A percentile compares a stretch with the other conserved stretches of the same genome.
phyloP scores from a whole-genome alignment of 148 eudicot genomes.

The Amaranthus hypochondriacus region DNA sequence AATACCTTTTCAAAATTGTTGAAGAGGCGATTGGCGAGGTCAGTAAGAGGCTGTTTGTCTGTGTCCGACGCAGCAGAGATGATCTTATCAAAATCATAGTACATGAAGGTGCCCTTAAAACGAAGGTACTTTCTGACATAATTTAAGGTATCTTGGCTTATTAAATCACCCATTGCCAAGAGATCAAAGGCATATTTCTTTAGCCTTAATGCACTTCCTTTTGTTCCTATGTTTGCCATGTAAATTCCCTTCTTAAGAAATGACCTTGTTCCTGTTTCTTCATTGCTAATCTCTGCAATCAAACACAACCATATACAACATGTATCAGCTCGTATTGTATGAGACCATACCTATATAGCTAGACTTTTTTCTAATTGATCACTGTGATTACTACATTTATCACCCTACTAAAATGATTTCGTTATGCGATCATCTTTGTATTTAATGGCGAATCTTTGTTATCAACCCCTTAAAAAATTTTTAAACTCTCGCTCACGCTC shows the following conservation, averaged over 20 bases:
- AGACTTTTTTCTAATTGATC: no score
- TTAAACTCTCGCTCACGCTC: no score
- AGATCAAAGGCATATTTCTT: conserved; percentile 74
- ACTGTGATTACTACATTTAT: no score
- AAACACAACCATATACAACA: background rate
- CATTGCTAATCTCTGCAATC: conserved; percentile 58
- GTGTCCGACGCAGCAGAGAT: conserved; percentile 55
- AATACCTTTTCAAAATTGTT: conserved; percentile 69
- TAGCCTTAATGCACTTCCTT: conserved; percentile 53
- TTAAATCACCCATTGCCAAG: conserved; percentile 69
- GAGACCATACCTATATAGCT: background rate
- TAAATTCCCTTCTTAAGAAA: conserved; percentile 58
- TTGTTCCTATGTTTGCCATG: conserved; percentile 63
- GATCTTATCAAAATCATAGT: conserved; percentile 73
- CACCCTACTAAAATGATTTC: no score
- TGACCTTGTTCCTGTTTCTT: conserved; percentile 76
- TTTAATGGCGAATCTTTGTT: no score
- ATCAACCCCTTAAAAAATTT: no score
- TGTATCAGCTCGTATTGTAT: background rate
- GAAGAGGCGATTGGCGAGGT: conserved; percentile 75
- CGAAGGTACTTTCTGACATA: conserved; percentile 59
- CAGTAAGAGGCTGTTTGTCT: conserved; percentile 61
- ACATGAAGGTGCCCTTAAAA: conserved; percentile 71
- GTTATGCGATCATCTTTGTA: no score
- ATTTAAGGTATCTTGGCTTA: conserved; percentile 63